These are phyloP conservation scores for Penicillium paneum DNA, from an alignment of 2,329 filamentous ascomycete species.

Conservation along the genomic window DNA sequence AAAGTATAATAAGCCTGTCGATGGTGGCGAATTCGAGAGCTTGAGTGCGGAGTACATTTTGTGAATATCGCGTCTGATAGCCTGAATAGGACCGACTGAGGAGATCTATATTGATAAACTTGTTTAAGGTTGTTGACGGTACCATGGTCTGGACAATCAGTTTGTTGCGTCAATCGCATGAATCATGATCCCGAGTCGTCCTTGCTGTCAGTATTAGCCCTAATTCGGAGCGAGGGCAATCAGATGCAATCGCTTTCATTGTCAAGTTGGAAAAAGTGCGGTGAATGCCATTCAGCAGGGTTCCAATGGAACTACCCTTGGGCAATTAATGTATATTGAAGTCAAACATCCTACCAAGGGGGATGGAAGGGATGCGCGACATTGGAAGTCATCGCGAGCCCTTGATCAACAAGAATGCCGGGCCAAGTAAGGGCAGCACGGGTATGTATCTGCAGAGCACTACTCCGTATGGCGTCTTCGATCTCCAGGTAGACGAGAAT, in stretches of 20 bases:
- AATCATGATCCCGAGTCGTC: neutral
- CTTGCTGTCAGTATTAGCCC: neutral
- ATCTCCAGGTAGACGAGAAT: constrained; percentile 1
- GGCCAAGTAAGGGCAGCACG: constrained; percentile 25
- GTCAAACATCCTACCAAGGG: constrained; percentile 19
- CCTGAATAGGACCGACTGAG: neutral
- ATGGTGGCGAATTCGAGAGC: constrained; percentile 11
- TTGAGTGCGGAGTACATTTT: neutral
- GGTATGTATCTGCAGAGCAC: constrained; percentile 9
- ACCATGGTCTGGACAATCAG: neutral
- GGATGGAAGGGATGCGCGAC: constrained; percentile 27
- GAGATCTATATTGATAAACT: neutral
- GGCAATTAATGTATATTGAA: constrained; percentile 17
- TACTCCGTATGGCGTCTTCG: neutral
- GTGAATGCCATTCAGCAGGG: constrained; percentile 1
- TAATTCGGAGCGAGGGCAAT: neutral
- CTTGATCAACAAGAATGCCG: constrained; percentile 23
- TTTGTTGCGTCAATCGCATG: neutral
- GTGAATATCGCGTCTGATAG: neutral
- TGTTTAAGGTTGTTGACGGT: neutral
- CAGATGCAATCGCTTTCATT: neutral
- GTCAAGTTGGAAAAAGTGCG: neutral
- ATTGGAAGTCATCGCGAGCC: constrained; percentile 23
- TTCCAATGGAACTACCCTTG: constrained; percentile 9
- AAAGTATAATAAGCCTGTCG: constrained; percentile 8